Evolutionary conservation across 768 basidiomycete species (phyloP), one percentile per base, ranked within the genome.

Genomic region (Jaapia argillacea): DNA sequence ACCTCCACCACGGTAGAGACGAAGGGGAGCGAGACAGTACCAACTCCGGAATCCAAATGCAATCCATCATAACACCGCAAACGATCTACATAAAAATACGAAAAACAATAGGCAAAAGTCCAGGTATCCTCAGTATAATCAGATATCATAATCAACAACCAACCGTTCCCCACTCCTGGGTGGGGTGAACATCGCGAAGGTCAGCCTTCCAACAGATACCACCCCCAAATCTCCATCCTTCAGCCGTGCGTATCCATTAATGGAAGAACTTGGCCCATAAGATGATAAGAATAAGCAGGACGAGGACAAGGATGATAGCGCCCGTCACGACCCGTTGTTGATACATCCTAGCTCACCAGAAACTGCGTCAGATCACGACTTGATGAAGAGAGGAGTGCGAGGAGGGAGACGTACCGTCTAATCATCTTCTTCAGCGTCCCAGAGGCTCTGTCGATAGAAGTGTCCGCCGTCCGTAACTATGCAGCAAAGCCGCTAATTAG

Each of bases 401-500:
- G 4, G 23, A 21, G 31, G 20, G 23, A 26, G 39, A 67, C 81
- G 51, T 61, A 96, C 96, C 89, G 80, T 67, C 84, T 74, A 45
- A 97, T 85, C 94, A 98, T 98, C 63, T 85, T 84, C 69, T 85
- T 94, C 41, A 99, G 65, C 35, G 93, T 98, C 10, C 81, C 81
- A 2, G 89, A 83, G 23, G 96, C 94, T 28, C 86, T 75, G 61
- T 93, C 90, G 54, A 99, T 92, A 4, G 85, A 81, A 16, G 73
- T 72, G 56, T 97, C 93, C 25, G 94, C 92, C 35, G 81, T 75
- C 52, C 79, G 74, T 25, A 99, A 74, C 91, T 94, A 54, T 23
- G 23, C 44, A 23, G 33, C 27, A 45, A 38, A 33, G 21, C 33
- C 24, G 31, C 36, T 10, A n/a, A 31, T 23, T n/a, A 18, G 21